Evolutionary conservation across 2,329 filamentous ascomycete genomes (phyloP).

Genomic region (Cytospora schulzeri): DNA sequence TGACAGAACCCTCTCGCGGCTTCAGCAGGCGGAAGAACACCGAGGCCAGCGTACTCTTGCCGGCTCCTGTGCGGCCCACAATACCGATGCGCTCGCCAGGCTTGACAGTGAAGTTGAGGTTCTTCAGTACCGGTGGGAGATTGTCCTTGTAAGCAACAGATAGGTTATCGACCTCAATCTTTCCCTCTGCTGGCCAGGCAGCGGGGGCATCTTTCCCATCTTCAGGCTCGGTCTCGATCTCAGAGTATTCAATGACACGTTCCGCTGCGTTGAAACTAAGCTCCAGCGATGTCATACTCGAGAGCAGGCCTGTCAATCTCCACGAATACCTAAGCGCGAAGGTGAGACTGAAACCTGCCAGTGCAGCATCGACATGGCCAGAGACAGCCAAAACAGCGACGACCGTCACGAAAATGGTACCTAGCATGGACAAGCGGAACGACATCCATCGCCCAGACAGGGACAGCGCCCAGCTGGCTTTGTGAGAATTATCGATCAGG

Average conservation of each 20-base stretch:
- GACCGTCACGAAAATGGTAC: constrained; percentile 41
- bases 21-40: constrained; percentile 63
- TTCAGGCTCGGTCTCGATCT: constrained; percentile 42
- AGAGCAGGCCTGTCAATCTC: constrained; percentile 39
- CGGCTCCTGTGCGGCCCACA: constrained; percentile 66
- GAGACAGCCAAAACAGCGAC: constrained; percentile 40
- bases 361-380: constrained; percentile 40
- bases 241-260: constrained; percentile 47
- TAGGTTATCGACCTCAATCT: constrained; percentile 43
- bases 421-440: constrained; percentile 44
- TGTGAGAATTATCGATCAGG: constrained; percentile 38
- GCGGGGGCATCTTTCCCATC: constrained; percentile 40
- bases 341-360: constrained; percentile 45
- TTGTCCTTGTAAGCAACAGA: constrained; percentile 41
- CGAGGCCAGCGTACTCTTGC: constrained; percentile 66
- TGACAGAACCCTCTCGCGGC: constrained; percentile 44
- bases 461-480: constrained; percentile 38
- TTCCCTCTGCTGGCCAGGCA: constrained; percentile 45
- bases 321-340: constrained; percentile 44
- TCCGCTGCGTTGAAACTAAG: constrained; percentile 47
- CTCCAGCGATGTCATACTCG: constrained; percentile 42
- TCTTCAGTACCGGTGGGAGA: constrained; percentile 42
- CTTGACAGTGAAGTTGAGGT: constrained; percentile 41
- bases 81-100: constrained; percentile 65
- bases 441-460: constrained; percentile 41